A percentile compares a stretch with the other conserved stretches of the same genome.
Evolutionary conservation across 176 grass and related monocot species (phyloP).

Genomic region (Saccharum spontaneum): DNA sequence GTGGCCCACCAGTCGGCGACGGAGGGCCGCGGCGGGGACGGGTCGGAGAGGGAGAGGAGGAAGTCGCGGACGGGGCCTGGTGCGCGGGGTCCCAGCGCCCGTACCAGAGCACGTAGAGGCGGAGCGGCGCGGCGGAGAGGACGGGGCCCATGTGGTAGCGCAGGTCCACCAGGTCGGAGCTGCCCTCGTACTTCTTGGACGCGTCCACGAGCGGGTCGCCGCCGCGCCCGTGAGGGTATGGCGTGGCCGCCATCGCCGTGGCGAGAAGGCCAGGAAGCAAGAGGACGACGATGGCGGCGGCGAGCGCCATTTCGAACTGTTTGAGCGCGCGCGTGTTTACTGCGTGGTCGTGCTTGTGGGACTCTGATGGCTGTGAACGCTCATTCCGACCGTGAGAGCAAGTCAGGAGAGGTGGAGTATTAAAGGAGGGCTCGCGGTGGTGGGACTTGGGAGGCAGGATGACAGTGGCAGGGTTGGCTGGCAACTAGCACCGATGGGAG

Average conservation of each 20-base stretch:
- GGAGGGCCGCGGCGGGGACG: conserved; percentile 38
- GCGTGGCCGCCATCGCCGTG: conserved; percentile 19
- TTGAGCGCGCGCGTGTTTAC: neutral
- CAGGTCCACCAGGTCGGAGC: conserved; percentile 67
- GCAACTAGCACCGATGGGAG: conserved; percentile 26
- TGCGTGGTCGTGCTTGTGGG: neutral
- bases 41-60: conserved; percentile 63
- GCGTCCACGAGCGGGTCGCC: conserved; percentile 31
- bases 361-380: neutral
- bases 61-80: conserved; percentile 62
- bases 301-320: neutral
- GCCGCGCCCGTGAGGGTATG: conserved; percentile 36
- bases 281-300: neutral
- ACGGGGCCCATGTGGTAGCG: conserved; percentile 87
- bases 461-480: conserved; percentile 10
- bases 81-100: conserved; percentile 52
- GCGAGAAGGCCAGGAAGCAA: neutral
- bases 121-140: conserved; percentile 55
- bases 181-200: conserved; percentile 68
- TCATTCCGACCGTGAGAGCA: neutral
- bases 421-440: neutral
- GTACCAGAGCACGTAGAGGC: conserved; percentile 74
- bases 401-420: neutral
- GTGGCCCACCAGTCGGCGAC: conserved; percentile 68
- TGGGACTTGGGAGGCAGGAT: neutral